Evolutionary conservation across 148 eudicot genomes (phyloP).

Genomic region (Gaultheria prostrata): DNA sequence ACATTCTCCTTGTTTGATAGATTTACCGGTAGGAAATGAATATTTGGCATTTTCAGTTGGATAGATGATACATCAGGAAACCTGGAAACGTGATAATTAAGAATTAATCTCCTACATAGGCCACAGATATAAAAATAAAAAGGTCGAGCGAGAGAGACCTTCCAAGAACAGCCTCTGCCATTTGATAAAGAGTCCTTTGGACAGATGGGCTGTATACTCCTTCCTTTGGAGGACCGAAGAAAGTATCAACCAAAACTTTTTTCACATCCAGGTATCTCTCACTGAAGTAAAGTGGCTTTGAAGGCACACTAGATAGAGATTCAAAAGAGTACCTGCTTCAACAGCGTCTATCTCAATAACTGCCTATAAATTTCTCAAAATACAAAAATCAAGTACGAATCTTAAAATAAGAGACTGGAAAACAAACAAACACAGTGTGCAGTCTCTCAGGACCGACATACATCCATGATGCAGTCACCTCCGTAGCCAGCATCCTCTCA

Average conservation of each 20-base stretch:
- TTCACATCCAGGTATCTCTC: conserved; percentile 63
- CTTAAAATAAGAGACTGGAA: background rate
- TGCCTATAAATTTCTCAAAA: background rate
- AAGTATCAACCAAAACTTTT: conserved; percentile 60
- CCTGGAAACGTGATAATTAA: conserved; percentile 40
- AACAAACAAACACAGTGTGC: background rate
- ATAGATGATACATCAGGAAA: conserved; percentile 67
- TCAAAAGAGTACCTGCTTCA: conserved; percentile 66
- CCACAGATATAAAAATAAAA: background rate
- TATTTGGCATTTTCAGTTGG: conserved; percentile 85
- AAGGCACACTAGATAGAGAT: conserved; percentile 53
- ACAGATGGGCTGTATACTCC: conserved; percentile 98
- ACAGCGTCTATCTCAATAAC: conserved; percentile 1
- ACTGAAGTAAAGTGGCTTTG: conserved; percentile 54
- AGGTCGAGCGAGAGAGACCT: conserved; percentile 40
- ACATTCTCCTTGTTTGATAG: conserved; percentile 62
- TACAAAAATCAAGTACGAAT: background rate
- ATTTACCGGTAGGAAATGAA: conserved; percentile 90
- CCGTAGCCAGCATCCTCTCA: conserved; percentile 93
- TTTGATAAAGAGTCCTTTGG: conserved; percentile 85
- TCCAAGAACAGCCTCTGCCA: conserved; percentile 81
- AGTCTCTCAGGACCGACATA: conserved; percentile 18
- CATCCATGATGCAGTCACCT: conserved; percentile 94
- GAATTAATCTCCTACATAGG: background rate
- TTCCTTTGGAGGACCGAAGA: conserved; percentile 79